These are phyloP conservation scores for Nitzschia sp. DNA, from an alignment of 108 stramenopile genomes.

Conservation along the genomic window DNA sequence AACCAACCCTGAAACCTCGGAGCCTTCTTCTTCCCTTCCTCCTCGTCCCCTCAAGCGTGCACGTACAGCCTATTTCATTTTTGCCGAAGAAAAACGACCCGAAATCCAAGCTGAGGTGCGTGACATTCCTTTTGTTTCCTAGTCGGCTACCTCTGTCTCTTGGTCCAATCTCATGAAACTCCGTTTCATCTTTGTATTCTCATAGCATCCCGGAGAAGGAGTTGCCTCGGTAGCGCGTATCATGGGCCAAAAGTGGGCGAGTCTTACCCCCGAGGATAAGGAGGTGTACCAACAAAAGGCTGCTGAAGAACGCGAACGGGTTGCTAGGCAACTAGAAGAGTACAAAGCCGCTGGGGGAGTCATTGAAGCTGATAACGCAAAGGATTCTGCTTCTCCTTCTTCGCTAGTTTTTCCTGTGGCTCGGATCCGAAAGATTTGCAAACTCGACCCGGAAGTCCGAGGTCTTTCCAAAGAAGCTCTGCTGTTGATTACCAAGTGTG, in stretches of 20 bases:
- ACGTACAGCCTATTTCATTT: conserved; percentile 84
- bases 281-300: conserved; percentile 58
- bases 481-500: conserved; percentile 71
- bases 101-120: conserved; percentile 62
- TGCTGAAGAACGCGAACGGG: conserved; percentile 56
- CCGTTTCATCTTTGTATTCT: neutral
- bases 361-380: conserved; percentile 11
- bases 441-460: conserved; percentile 84
- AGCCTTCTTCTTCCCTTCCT: conserved; percentile 2
- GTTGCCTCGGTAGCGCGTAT: conserved; percentile 56
- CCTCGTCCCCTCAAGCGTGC: conserved; percentile 67
- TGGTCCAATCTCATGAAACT: too few relatives aligned
- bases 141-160: too few relatives aligned
- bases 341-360: conserved; percentile 48
- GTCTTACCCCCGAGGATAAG: conserved; percentile 48
- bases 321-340: conserved; percentile 53
- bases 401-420: conserved; percentile 54
- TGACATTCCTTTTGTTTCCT: conserved; percentile 4
- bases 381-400: conserved; percentile 3
- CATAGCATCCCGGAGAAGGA: conserved; percentile 61
- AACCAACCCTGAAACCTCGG: too few relatives aligned
- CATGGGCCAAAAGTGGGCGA: conserved; percentile 62
- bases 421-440: conserved; percentile 84
- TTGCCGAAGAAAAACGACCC: conserved; percentile 70
- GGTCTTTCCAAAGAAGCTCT: conserved; percentile 81